Percentiles rank a stretch among this genome's conserved stretches.
These are phyloP conservation scores for Schizophyllum commune DNA, from an alignment of 1,284 basidiomycete species.

Conservation along the genomic window DNA sequence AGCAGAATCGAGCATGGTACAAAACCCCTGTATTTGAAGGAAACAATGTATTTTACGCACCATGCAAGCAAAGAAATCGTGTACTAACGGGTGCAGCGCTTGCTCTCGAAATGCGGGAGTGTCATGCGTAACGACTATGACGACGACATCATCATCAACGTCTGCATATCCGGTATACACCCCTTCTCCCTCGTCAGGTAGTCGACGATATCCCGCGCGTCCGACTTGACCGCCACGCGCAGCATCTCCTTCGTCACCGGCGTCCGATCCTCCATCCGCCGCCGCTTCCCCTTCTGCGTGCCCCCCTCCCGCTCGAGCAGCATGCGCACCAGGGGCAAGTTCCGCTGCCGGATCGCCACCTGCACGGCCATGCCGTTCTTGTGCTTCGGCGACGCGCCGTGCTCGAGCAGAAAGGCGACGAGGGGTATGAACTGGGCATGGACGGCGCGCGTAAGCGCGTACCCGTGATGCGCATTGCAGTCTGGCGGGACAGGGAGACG, in stretches of 20 bases:
- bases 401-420: conserved; percentile 57
- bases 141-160: conserved; percentile 38
- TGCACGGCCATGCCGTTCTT: conserved; percentile 59
- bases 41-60: no score
- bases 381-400: conserved; percentile 62
- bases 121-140: not conserved
- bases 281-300: conserved; percentile 30
- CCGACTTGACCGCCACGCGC: conserved; percentile 50
- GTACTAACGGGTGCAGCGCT: no score
- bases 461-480: conserved; percentile 63
- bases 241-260: conserved; percentile 51
- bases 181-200: conserved; percentile 75
- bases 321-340: conserved; percentile 61
- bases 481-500: conserved; percentile 31
- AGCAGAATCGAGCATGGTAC: no score
- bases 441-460: conserved; percentile 72
- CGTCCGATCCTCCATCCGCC: conserved; percentile 54
- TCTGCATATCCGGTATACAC: conserved; percentile 63
- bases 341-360: conserved; percentile 66
- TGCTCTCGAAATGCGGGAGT: no score
- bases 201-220: conserved; percentile 61
- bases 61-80: no score
- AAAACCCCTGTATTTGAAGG: no score
- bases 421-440: conserved; percentile 56
- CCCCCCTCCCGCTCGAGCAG: conserved; percentile 54